phyloP scores from a whole-genome alignment of 441 rosid genomes.

The Erodium moschatum region DNA sequence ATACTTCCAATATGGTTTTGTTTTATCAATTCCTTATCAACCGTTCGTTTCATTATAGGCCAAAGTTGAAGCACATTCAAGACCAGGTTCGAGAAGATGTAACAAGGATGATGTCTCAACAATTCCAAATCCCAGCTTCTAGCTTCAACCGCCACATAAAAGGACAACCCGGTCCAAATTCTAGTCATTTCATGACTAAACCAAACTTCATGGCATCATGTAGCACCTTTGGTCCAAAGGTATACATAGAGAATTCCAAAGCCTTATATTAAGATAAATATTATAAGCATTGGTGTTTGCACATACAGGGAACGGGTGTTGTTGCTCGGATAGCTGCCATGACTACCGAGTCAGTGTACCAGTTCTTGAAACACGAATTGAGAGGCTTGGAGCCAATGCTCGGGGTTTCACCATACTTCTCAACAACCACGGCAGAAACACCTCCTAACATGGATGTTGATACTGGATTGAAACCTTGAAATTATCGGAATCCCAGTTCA shows the following conservation, averaged over 20 bases:
- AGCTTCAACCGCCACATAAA: constrained; percentile 25
- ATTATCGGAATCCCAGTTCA: too few species aligned
- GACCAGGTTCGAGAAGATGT: constrained; percentile 63
- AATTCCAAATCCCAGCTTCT: constrained; percentile 43
- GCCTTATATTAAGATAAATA: too few species aligned
- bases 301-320: constrained; percentile 55
- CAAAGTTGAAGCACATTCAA: constrained; percentile 60
- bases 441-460: too few species aligned
- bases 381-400: constrained; percentile 52
- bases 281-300: too few species aligned
- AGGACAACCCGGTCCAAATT: constrained; percentile 19
- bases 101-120: constrained; percentile 64
- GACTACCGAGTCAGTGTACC: constrained; percentile 81
- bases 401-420: constrained; percentile 63
- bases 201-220: constrained; percentile 71
- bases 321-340: constrained; percentile 66
- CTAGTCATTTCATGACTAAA: constrained; percentile 27
- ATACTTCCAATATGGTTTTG: not conserved
- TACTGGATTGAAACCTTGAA: too few species aligned
- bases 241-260: constrained; percentile 17
- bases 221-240: constrained; percentile 79
- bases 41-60: constrained; percentile 28
- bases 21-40: not conserved
- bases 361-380: constrained; percentile 55
- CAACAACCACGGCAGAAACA: not conserved